Base-by-base conservation (phyloP, 2,329 filamentous ascomycete genomes). In the Penicillium capsulatum region DNA sequence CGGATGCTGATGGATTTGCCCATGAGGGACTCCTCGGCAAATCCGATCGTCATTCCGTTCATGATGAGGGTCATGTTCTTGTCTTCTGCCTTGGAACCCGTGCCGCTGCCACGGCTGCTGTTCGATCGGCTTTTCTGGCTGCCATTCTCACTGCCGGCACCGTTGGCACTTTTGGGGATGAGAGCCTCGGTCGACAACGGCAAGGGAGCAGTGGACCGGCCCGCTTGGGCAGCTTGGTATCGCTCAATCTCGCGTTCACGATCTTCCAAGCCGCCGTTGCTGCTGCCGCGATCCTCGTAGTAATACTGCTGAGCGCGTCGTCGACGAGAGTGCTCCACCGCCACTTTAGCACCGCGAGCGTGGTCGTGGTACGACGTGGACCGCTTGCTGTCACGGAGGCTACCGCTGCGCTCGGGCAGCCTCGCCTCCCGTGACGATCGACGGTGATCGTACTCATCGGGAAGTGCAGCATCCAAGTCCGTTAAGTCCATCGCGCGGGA, bases 41-140 rank as follows among this genome's bases (percentile, higher is more conserved):
- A 61, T 32, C 56, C 63, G 47, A 69, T 65, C 19, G 59, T 65
- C 27, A 68, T 55, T 16, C 66, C 66, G 31, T 66, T 62, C 49
- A 68, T 59, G 11, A 53, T 59, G 49, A 68, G 64, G 33, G 60
- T 60, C 46, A 69, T 61, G 35, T 59, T 63, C 37, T 64, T 61
- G 31, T 63, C 65, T 15, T 64, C 62, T 9, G 49, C 45, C 34
- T 61, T 63, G 31, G 60, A 58, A 10, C 58, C 54, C 15, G 53
- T 54, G 15, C 55, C 58, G 40, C 65, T 68, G 17, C 57, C 65
- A 17, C 63, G 64, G 48, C 66, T 69, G 52, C 66, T 66, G 45
- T 59, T 61, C 4, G 65, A 66, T 14, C 61, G 63, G 41, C 59
- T 68, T 38, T 67, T 66, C 36, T 65, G 63, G 36, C 65, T 68